Conservation (phyloP, 2,329 filamentous ascomycete species). For the Ceratocystis eucalypticola region DNA sequence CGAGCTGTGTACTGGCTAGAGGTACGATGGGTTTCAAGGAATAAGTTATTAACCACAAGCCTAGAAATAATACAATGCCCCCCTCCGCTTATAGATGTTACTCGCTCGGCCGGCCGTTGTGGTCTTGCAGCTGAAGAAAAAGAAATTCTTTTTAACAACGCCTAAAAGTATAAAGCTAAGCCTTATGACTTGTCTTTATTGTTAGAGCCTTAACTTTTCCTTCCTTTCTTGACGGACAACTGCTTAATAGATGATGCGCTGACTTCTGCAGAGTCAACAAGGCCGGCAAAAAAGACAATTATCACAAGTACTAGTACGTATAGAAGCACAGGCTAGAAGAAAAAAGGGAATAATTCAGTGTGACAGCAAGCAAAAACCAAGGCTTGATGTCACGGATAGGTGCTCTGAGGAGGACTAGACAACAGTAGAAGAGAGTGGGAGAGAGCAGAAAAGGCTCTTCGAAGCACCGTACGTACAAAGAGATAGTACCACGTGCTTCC, state of each 20-base stretch:
- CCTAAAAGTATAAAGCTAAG: not conserved
- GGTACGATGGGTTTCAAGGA: not conserved
- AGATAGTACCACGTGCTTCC: not conserved
- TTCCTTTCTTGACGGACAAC: not conserved
- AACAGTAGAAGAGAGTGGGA: too few relatives aligned
- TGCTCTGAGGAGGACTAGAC: not conserved
- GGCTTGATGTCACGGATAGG: not conserved
- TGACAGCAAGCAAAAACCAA: not conserved
- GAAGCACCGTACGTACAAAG: not conserved
- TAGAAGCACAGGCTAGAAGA: not conserved
- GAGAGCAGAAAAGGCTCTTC: not conserved
- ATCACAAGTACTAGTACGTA: not conserved
- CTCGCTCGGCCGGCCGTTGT: not conserved
- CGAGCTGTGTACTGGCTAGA: not conserved
- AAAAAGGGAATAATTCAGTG: not conserved
- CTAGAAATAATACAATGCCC: not conserved
- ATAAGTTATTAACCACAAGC: not conserved
- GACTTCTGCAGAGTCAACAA: not conserved
- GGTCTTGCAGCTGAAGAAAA: not conserved
- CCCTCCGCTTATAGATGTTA: not conserved
- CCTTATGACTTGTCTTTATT: not conserved
- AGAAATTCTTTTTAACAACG: not conserved
- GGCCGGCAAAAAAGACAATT: not conserved
- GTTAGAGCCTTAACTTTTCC: not conserved
- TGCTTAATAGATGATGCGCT: not conserved